Conservation (phyloP, 169 alveolate species). For the Eimeria praecox region DNA sequence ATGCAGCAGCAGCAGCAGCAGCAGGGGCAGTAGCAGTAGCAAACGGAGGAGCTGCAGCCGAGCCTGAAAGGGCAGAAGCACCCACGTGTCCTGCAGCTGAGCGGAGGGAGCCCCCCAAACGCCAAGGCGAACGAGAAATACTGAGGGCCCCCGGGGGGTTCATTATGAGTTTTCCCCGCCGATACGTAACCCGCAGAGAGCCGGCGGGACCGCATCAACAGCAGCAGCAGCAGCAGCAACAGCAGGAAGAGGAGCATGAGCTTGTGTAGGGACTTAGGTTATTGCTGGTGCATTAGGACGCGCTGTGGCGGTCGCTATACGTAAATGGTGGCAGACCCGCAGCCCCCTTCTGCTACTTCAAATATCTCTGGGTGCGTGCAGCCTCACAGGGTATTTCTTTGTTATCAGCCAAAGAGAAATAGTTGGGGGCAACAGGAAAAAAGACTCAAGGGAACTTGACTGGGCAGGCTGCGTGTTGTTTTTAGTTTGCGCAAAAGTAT, state of each 20-base stretch:
- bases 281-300: not conserved
- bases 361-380: not conserved
- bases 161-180: slow-evolving; percentile 27
- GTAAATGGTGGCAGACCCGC: not conserved
- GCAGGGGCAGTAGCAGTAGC: not conserved
- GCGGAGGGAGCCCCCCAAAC: not conserved
- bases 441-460: too few species aligned
- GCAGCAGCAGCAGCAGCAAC: slow-evolving; percentile 38
- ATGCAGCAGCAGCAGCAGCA: slow-evolving; percentile 35
- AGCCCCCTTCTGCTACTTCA: not conserved
- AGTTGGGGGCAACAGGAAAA: not conserved
- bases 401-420: not conserved
- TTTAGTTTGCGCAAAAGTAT: too few species aligned
- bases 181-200: slow-evolving; percentile 36
- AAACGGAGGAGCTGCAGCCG: not conserved
- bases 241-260: slow-evolving; percentile 18
- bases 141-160: slow-evolving; percentile 12
- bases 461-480: too few species aligned
- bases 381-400: not conserved
- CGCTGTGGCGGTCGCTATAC: not conserved
- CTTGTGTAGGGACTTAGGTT: not conserved
- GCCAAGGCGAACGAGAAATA: slow-evolving; percentile 14
- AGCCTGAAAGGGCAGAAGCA: not conserved
- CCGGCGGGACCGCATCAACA: not conserved
- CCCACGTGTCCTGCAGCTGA: not conserved